Base-by-base conservation (phyloP, 352 stramenopile genomes). In the Pythium volutum region DNA sequence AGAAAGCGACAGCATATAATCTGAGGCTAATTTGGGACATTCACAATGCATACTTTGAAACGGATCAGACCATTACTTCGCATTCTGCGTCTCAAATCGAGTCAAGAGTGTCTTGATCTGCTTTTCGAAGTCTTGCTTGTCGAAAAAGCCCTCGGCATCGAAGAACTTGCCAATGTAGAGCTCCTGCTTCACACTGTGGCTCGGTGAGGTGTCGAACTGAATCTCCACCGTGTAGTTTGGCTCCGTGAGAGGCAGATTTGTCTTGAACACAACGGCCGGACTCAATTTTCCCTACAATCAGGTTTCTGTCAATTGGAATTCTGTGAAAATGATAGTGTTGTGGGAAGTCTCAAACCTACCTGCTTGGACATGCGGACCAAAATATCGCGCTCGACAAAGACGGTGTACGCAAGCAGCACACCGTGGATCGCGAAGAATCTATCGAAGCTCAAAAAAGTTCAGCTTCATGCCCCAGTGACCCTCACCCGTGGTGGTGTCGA, bases 151-250 rank as follows among this genome's bases (percentile, higher is more conserved):
- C 29, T 95, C 86, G 50, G 84, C 81, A 60, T 95, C 86, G 59
- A 95, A 95, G 69, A 84, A 95, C 48, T 86, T 81, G 25, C 86
- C 86, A 39, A 95, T 67, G 64, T 95, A 93, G 29, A 95, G 62
- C 62, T 93, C 71, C 27, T 75, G 58, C 25, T 80, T 83, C 15
- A 67, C 69, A 41, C 62, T 62, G 23, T 78, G 55, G 26, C 62
- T 62, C 12, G 53, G 53, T 23, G 62, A 39, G 9, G 47, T 47
- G 34, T 50, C 54, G 22, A 42, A 60, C 26, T 77, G 66, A 51
- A 82, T 60, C 33, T 92, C 67, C 55, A 95, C 74, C 12, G 57
- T 70, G 66, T 91, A 95, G 59, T 91, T 86, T 45, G 86, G 75
- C 16, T 93, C 78, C 1, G 78, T 80, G 67, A 83, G 81, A 31